Base-by-base conservation (phyloP, 345 rosid genomes). In the Erysimum cheiranthoides region DNA sequence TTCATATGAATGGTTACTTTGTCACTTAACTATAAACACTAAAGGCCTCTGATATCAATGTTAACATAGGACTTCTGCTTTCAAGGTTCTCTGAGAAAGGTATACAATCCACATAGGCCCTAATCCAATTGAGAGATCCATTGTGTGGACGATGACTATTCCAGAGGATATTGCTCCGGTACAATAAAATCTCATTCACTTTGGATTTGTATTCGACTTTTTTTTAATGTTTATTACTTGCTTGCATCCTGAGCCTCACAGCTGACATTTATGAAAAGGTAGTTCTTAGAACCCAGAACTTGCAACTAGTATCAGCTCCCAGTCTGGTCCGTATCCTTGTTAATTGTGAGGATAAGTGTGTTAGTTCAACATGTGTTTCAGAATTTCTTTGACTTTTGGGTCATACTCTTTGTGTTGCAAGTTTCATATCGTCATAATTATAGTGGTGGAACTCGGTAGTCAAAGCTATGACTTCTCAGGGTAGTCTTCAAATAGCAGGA, bases 31-130 rank as follows among this genome's bases (percentile, higher is more conserved):
- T 34, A 34, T 73, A 50, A 57, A 72, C 67, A 80, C 81, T 75
- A 65, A 76, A 73, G 46, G 52, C 68, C 75, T 68, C 49, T 61
- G 68, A 78, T 70, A 60, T 66, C 0, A 38, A 64, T 66, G 40
- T 76, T 68, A n/a, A 58, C 82, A 52, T 79, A 95, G 99, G 98
- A 47, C 90, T 84, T 83, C 83, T 92, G 78, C 93, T 95, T 57
- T 82, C 93, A 54, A 86, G 88, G 81, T 90, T 95, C 74, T 78
- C 90, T 42, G 97, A 95, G 47, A 95, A 95, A 78, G 93, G 96
- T 73, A 79, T 81, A 66, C 82, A 6, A 86, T 82, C 73, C 89
- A 88, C 9, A 71, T 95, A 80, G 84, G 84, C 56, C 78, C 90
- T 65, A 92, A 95, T 82, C 88, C 90, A 51, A 79, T 95, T 77